Evolutionary conservation across 768 basidiomycete species (phyloP).

Genomic region (Boletus speciosus): DNA sequence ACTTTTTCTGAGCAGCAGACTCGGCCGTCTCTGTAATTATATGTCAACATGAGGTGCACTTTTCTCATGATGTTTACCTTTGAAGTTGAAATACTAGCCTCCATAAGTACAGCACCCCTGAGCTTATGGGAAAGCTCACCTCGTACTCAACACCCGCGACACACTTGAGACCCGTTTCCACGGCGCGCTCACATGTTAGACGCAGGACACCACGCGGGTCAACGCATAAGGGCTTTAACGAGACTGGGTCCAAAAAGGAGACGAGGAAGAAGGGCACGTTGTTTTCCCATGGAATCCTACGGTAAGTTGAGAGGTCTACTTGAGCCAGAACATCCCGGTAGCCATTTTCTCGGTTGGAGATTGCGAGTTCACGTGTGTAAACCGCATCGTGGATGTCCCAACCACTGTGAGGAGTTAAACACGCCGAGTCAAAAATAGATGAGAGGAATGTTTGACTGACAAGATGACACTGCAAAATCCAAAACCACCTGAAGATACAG

Average conservation of each 20-base stretch:
- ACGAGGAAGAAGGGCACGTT: slow-evolving; percentile 92
- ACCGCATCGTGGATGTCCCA: slow-evolving; percentile 92
- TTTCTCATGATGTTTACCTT: slow-evolving; percentile 47
- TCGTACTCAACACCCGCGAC: slow-evolving; percentile 93
- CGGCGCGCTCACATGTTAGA: slow-evolving; percentile 50
- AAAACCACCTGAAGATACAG: slow-evolving; percentile 77
- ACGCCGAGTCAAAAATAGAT: not conserved
- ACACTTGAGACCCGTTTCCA: slow-evolving; percentile 52
- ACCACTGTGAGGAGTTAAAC: slow-evolving; percentile 44
- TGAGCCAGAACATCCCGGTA: slow-evolving; percentile 85
- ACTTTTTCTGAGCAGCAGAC: slow-evolving; percentile 73
- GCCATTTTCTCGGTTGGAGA: slow-evolving; percentile 90
- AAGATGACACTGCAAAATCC: slow-evolving; percentile 94
- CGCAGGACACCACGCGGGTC: slow-evolving; percentile 85
- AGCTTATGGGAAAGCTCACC: slow-evolving; percentile 38
- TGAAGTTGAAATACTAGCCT: slow-evolving; percentile 81
- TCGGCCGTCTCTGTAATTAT: slow-evolving; percentile 69
- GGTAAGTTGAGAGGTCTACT: slow-evolving; percentile 84
- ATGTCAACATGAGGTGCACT: not conserved
- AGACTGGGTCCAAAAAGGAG: slow-evolving; percentile 86
- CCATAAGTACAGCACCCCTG: slow-evolving; percentile 2
- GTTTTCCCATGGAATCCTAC: slow-evolving; percentile 89
- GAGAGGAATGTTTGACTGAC: slow-evolving; percentile 40
- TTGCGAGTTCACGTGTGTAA: slow-evolving; percentile 80
- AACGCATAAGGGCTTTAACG: slow-evolving; percentile 67